Percentiles rank a stretch among this genome's conserved stretches.
Conservation (phyloP, 768 basidiomycete genomes). For the Solioccasus polychromus region DNA sequence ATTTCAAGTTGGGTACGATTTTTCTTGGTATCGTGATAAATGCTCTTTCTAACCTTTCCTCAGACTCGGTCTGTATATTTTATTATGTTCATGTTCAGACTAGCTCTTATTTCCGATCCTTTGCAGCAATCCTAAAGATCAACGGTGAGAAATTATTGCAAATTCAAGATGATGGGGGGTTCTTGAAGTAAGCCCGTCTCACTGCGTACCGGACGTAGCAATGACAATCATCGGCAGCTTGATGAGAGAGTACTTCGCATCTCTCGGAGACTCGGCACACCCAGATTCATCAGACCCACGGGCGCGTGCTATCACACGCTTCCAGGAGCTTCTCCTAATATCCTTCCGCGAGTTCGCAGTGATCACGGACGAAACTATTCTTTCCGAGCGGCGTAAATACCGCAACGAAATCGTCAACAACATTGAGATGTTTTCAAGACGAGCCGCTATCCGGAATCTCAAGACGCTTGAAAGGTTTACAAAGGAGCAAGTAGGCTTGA, state of each 20-base stretch:
- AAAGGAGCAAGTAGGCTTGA: constrained; percentile 82
- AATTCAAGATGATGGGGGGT: constrained; percentile 95
- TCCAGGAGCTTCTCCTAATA: constrained; percentile 94
- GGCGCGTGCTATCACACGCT: constrained; percentile 89
- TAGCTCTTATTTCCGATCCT: constrained; percentile 11
- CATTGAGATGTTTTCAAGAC: constrained; percentile 93
- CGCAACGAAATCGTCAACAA: constrained; percentile 87
- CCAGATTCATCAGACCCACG: constrained; percentile 86
- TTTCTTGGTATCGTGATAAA: not conserved
- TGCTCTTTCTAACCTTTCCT: constrained; percentile 12
- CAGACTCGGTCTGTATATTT: constrained; percentile 52
- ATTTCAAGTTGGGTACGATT: constrained; percentile 89
- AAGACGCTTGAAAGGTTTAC: constrained; percentile 73
- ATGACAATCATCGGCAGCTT: constrained; percentile 45
- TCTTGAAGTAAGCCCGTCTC: constrained; percentile 69
- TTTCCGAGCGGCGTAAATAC: constrained; percentile 79
- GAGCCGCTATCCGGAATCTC: constrained; percentile 85
- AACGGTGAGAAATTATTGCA: constrained; percentile 91
- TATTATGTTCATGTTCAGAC: not conserved
- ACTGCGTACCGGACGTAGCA: not conserved
- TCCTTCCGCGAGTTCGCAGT: constrained; percentile 97
- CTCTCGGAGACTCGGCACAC: constrained; percentile 91
- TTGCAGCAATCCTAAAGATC: constrained; percentile 89
- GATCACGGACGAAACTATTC: constrained; percentile 94
- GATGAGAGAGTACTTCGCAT: constrained; percentile 94